Evolutionary conservation across 1,139 yeast genomes (phyloP), one percentile per base, ranked within the genome.

Genomic region (Suhomyces panamericanus): DNA sequence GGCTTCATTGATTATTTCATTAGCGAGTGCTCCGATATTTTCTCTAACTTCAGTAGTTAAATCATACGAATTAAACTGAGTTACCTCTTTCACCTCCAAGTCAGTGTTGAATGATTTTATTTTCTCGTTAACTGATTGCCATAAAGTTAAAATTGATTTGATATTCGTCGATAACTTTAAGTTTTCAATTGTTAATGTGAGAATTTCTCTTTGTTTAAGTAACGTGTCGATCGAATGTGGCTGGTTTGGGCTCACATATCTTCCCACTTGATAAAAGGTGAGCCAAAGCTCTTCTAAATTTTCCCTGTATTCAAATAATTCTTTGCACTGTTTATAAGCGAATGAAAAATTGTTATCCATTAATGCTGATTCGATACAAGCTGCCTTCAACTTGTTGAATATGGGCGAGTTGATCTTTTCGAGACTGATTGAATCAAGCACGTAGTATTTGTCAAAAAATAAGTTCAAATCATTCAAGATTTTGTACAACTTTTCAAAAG

Each of bases 211-310:
- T 56, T 84, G 87, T 38, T 70, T 64, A 11, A 57, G 27, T 62
- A 61, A 44, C 44, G 64, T 49, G 12, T 59, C 56, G 41, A 65
- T 47, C 33, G 55, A 55, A 11, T 55, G 56, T 9, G 52, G 50
- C 24, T 52, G 51, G 15, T 42, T 45, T 0, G 82, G 80, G 3
- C 81, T 71, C 11, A 74, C 62, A 52, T 60, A 80, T 53, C 78
- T 78, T 2, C 85, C 83, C 6, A 83, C 79, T 56, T 83, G 88
- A 54, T 80, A 82, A 46, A 83, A 76, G 0, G 84, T 75, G 37
- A 77, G 66, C 88, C 90, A 83, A 43, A 68, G 57, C n/a, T 69
- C 69, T 38, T 66, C 62, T 28, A 79, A 50, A 4, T 44, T 53
- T 6, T 48, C 48, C 12, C 22, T 16, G 14, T 37, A 38, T 3